A percentile compares a stretch with the other conserved stretches of the same genome.
Evolutionary conservation across 2,329 filamentous ascomycete genomes (phyloP).

Genomic region (Chaetothyriales sp.): DNA sequence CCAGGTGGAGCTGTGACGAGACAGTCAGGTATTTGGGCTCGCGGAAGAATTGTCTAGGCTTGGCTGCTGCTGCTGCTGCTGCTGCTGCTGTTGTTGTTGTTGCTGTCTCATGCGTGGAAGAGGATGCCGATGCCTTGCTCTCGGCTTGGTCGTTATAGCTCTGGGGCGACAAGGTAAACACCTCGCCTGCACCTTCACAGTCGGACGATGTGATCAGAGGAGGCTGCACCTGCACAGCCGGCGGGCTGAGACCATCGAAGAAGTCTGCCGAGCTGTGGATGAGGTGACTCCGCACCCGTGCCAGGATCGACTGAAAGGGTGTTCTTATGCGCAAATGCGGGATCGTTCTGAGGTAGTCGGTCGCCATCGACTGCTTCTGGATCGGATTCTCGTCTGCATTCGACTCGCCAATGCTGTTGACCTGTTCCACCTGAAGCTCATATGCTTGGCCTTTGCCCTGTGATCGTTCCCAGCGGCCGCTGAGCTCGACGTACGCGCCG

Average conservation of each 20-base stretch:
- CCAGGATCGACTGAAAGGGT: constrained; percentile 62
- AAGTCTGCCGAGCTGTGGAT: constrained; percentile 59
- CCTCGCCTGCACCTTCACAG: constrained; percentile 90
- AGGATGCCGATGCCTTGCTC: constrained; percentile 15
- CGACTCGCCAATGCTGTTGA: constrained; percentile 59
- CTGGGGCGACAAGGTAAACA: constrained; percentile 54
- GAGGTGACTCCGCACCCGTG: constrained; percentile 69
- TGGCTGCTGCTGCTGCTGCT: constrained; percentile 4
- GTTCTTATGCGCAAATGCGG: constrained; percentile 76
- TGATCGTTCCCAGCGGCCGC: constrained; percentile 58
- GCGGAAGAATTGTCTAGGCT: constrained; percentile 51
- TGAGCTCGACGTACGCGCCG: constrained; percentile 63
- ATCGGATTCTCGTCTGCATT: constrained; percentile 79
- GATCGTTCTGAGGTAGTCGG: constrained; percentile 74
- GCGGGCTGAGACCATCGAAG: constrained; percentile 46
- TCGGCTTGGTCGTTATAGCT: background rate
- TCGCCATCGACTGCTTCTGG: constrained; percentile 88
- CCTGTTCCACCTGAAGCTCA: constrained; percentile 60
- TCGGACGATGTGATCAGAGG: constrained; percentile 93
- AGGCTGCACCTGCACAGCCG: constrained; percentile 62
- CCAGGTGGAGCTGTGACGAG: constrained; percentile 84
- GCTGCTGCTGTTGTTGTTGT: constrained; percentile 4
- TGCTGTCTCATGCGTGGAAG: constrained; percentile 2
- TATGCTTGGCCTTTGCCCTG: constrained; percentile 53
- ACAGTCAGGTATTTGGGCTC: constrained; percentile 89